Evolutionary conservation across 306 rosid genomes (phyloP).

Genomic region (Casuarina equisetifolia): DNA sequence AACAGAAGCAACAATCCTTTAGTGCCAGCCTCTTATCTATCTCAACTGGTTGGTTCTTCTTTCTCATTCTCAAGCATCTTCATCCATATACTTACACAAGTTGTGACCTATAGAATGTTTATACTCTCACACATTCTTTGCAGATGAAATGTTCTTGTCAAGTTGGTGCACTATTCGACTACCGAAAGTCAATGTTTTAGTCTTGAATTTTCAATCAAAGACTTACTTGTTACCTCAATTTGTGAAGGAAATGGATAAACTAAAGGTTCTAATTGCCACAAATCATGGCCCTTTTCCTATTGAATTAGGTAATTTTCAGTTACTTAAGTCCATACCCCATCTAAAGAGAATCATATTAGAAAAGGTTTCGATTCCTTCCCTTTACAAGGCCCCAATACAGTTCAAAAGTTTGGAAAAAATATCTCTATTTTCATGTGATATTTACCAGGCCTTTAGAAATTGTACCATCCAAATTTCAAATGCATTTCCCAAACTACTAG

Average conservation of each 20-base stretch:
- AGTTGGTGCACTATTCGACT: constrained; percentile 50
- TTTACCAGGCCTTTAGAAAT: constrained; percentile 25
- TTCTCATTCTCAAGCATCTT: neutral
- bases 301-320: constrained; percentile 22
- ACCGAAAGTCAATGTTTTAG: constrained; percentile 49
- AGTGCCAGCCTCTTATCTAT: constrained; percentile 47
- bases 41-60: neutral
- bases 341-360: constrained; percentile 10
- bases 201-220: constrained; percentile 42
- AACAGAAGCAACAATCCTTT: constrained; percentile 27
- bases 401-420: constrained; percentile 29
- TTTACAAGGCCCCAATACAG: neutral
- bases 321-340: too few relatives aligned
- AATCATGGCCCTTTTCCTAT: constrained; percentile 7
- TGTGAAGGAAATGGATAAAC: neutral
- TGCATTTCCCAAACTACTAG: constrained; percentile 29
- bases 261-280: neutral
- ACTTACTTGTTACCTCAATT: constrained; percentile 37
- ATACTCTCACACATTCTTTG: constrained; percentile 26
- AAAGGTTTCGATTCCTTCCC: constrained; percentile 22
- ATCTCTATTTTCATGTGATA: constrained; percentile 38
- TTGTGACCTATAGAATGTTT: neutral
- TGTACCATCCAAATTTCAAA: constrained; percentile 19
- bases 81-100: neutral
- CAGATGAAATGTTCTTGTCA: constrained; percentile 54